A percentile compares a stretch with the other conserved stretches of the same genome.
These are phyloP conservation scores for Priceomyces castillae DNA, from an alignment of 805 yeast genomes.

Conservation along the genomic window DNA sequence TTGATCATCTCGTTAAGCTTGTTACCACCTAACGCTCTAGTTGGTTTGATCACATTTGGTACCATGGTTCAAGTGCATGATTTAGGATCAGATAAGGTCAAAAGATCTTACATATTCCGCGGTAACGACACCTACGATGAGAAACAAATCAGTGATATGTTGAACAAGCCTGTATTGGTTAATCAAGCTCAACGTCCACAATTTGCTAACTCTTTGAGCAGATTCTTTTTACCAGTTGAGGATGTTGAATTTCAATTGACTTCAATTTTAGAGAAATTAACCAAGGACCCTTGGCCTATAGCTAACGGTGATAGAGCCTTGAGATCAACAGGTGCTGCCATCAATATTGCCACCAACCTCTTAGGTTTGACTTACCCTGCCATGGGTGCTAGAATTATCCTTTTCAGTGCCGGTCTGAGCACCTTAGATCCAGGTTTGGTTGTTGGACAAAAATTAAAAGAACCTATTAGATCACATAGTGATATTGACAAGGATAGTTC, in stretches of 20 bases:
- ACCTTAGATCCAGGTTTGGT: constrained; percentile 93
- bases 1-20: constrained; percentile 70
- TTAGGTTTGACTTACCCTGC: constrained; percentile 82
- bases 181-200: constrained; percentile 25
- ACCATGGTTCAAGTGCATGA: constrained; percentile 91
- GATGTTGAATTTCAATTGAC: constrained; percentile 82
- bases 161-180: constrained; percentile 33
- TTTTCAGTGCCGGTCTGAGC: constrained; percentile 94
- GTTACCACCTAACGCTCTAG: constrained; percentile 85
- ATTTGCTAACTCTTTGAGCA: constrained; percentile 40
- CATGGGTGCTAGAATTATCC: constrained; percentile 82
- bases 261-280: constrained; percentile 71
- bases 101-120: constrained; percentile 77
- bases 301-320: constrained; percentile 80
- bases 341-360: constrained; percentile 77
- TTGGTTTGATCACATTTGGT: constrained; percentile 86
- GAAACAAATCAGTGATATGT: constrained; percentile 58
- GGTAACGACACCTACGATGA: constrained; percentile 85
- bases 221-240: constrained; percentile 72
- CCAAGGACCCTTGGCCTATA: constrained; percentile 86
- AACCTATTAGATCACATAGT: constrained; percentile 95
- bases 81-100: constrained; percentile 59
- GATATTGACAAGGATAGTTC: constrained; percentile 91
- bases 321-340: constrained; percentile 91
- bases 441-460: constrained; percentile 87